These are phyloP conservation scores for Termitomyces sp. DNA, from an alignment of 768 basidiomycete species.

Conservation along the genomic window DNA sequence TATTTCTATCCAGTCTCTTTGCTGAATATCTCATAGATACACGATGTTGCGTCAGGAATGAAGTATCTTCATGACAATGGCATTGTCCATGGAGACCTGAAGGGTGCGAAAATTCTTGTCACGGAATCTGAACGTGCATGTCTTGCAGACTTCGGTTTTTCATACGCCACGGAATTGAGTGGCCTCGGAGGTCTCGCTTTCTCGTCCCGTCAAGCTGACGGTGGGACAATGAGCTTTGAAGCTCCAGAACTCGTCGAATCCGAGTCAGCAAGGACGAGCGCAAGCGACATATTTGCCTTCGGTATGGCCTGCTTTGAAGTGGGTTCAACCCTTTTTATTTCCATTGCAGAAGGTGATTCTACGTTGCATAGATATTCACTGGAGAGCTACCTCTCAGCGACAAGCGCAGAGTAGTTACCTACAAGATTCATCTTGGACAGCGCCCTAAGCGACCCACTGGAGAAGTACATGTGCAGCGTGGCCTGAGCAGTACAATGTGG, in stretches of 20 bases:
- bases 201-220: slow-evolving; percentile 7
- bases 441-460: not conserved
- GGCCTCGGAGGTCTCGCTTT: slow-evolving; percentile 13
- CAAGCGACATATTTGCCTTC: slow-evolving; percentile 5
- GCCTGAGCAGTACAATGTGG: slow-evolving; percentile 1
- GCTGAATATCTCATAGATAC: slow-evolving; percentile 15
- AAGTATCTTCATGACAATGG: slow-evolving; percentile 29
- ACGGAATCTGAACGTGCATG: slow-evolving; percentile 28
- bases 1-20: not conserved
- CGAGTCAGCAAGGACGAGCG: not conserved
- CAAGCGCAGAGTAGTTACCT: not conserved
- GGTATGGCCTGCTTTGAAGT: slow-evolving; percentile 3
- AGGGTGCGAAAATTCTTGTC: slow-evolving; percentile 27
- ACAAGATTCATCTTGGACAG: not conserved
- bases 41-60: slow-evolving; percentile 29
- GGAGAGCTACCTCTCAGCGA: not conserved
- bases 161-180: slow-evolving; percentile 19
- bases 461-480: not conserved
- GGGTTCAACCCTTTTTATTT: not conserved
- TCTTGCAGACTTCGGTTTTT: slow-evolving; percentile 47
- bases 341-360: not conserved
- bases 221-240: slow-evolving; percentile 28
- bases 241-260: slow-evolving; percentile 30
- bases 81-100: slow-evolving; percentile 43
- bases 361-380: not conserved